A percentile compares a stretch with the other conserved stretches of the same genome.
Conservation (phyloP, 2,329 filamentous ascomycete species). For the Acrocalymma vagum region DNA sequence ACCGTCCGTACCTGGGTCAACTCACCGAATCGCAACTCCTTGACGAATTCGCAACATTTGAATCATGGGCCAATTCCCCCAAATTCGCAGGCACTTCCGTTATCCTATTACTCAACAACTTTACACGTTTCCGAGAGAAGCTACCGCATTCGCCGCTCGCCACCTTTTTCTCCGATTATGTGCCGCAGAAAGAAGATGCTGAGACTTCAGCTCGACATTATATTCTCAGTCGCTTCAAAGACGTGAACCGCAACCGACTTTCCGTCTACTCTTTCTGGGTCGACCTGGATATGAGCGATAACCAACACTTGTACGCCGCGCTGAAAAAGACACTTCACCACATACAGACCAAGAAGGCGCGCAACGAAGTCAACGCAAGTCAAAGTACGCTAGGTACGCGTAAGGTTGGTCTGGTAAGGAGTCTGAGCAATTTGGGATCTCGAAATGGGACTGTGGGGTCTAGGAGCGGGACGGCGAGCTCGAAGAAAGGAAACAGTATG, state of each 20-base stretch:
- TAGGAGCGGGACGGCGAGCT: too few relatives aligned
- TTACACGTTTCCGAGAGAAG: constrained; percentile 42
- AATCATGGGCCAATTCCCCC: constrained; percentile 37
- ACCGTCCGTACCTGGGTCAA: constrained; percentile 37
- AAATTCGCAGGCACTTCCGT: constrained; percentile 37
- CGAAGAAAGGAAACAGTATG: too few relatives aligned
- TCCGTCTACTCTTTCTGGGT: constrained; percentile 48
- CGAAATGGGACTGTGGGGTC: too few relatives aligned
- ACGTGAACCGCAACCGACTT: constrained; percentile 36
- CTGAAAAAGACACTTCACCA: constrained; percentile 44
- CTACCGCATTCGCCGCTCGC: constrained; percentile 36
- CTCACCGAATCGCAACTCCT: constrained; percentile 36
- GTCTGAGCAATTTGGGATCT: too few relatives aligned
- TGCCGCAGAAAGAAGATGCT: constrained; percentile 21
- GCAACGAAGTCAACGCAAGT: constrained; percentile 32
- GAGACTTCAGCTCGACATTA: constrained; percentile 41
- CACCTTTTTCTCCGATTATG: constrained; percentile 41
- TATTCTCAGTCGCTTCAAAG: constrained; percentile 40
- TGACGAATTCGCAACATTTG: constrained; percentile 40
- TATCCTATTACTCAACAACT: constrained; percentile 46
- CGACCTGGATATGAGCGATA: constrained; percentile 45
- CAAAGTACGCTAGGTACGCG: too few relatives aligned
- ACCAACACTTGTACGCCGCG: constrained; percentile 43
- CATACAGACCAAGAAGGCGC: constrained; percentile 39
- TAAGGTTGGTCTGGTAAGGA: too few relatives aligned